Evolutionary conservation across 352 stramenopile species (phyloP), one percentile per base, ranked within the genome.

Genomic region (Globisporangium middletonii): DNA sequence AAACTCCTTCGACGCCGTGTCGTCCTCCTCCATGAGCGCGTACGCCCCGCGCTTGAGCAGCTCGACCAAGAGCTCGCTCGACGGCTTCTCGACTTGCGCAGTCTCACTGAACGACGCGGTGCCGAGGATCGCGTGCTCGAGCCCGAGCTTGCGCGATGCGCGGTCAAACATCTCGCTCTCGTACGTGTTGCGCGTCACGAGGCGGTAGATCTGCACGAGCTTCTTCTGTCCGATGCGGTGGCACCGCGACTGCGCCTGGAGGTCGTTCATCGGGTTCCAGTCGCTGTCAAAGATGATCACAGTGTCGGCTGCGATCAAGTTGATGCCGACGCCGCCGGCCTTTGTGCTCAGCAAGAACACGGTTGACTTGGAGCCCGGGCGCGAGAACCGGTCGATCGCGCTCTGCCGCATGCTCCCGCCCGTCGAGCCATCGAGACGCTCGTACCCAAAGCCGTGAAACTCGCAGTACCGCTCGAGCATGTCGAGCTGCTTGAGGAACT

Each of bases 81-180:
- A 89, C 3, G 85, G 83, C 35, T 94, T 93, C 6, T 89, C 70
- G 50, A 91, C 92, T 63, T 91, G 94, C 71, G 76, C 72, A 27
- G 88, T 76, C 71, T 97, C 85, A 83, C 92, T 87, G 92, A 98
- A 83, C 54, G 88, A 92, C 18, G 81, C 83, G 3, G 86, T 97
- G 28, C 97, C 94, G n/a, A 99, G 77, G 9, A 99, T 96, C 16
- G 97, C 97, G 59, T 98, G 95, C 60, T 99, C 98, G 5, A 99
- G 85, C 11, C 96, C 97, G 56, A 99, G 96, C 71, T 99, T 99
- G 62, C 94, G 74, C 26, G 88, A 98, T 19, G 95, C 97, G 47
- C 97, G 91, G 59, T 99, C 92, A 65, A 99, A 99, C 97, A 99
- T 99, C 78, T 99, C 93, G 68, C 97, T 98, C 77, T 99, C 98